Percentiles rank a stretch among this genome's conserved stretches.
Conservation (phyloP, 495 filamentous ascomycete species). For the Penicillium dipodomyicola region DNA sequence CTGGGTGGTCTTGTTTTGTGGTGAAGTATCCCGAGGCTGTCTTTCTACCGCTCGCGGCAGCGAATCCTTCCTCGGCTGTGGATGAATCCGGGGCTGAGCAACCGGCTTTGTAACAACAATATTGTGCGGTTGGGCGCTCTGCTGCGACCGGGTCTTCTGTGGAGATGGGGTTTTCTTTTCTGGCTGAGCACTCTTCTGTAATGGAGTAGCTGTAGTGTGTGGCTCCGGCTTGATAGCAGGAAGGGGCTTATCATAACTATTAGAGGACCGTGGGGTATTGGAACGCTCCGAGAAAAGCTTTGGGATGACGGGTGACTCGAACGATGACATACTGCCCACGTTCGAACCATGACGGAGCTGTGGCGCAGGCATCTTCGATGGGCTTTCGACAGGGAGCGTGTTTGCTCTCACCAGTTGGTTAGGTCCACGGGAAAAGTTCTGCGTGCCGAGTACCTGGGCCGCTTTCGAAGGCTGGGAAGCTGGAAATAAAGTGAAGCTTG, state of each 20-base stretch:
- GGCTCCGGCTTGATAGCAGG: conserved; percentile 22
- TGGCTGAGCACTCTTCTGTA: background rate
- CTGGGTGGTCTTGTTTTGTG: background rate
- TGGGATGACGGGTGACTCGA: conserved; percentile 13
- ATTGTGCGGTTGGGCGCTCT: background rate
- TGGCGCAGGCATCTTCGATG: conserved; percentile 5
- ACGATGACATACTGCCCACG: conserved; percentile 17
- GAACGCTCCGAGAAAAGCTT: conserved; percentile 15
- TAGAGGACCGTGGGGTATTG: conserved; percentile 22
- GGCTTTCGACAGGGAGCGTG: conserved; percentile 52
- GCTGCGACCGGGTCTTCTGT: background rate
- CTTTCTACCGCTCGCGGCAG: background rate
- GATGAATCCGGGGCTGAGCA: background rate
- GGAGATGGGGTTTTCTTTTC: background rate
- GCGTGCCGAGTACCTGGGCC: conserved; percentile 33
- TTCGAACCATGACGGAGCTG: conserved; percentile 11
- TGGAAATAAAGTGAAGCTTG: conserved; percentile 63
- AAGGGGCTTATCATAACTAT: conserved; percentile 23
- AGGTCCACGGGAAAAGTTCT: conserved; percentile 40
- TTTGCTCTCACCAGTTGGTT: conserved; percentile 55
- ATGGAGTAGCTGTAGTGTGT: background rate
- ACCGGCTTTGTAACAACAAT: background rate
- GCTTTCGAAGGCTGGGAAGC: conserved; percentile 43
- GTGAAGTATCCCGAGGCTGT: background rate
- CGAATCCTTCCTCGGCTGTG: conserved; percentile 2